Evolutionary conservation across 805 yeast species (phyloP), one percentile per base, ranked within the genome.

Genomic region (Metschnikowia amazonensis): DNA sequence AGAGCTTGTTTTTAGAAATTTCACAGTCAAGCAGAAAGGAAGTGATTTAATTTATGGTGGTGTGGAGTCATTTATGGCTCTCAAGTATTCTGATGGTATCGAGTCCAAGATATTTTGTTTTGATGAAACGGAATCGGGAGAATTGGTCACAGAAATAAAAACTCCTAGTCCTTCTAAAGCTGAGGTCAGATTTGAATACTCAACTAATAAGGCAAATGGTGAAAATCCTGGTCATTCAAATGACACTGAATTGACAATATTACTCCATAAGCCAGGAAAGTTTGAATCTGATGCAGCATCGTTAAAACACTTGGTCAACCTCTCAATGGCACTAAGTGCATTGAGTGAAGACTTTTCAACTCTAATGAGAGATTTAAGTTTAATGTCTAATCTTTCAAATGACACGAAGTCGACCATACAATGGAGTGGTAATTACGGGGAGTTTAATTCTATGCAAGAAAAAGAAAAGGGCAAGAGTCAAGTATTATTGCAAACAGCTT

Each of bases 141-240:
- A 27, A 13, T 3, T 43, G 2, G 7, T n/a, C 13, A 5, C 34
- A 14, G 43, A 36, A 34, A 9, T 18, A 2, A 20, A 34, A 5
- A n/a, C 47, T 16, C 44, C 27, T 7, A 31, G 8, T 8, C 5
- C 47, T 10, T 34, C 39, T 1, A 72, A 70, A 33, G 74, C 76
- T 5, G 87, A 82, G 51, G 39, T 82, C 2, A 57, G 82, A 28
- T 77, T 81, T 57, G 86, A 82, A 55, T 46, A 72, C 18, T 69
- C 58, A 9, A n/a, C 25, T 18, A 28, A n/a, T 2, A 37, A 37
- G n/a, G n/a, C 38, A 35, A 35, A 35, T 14, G 33, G 28, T 37
- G 13, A 37, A 10, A 28, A 18, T 4, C 18, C 13, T 2, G 9
- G 2, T 10, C 16, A n/a, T 9, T 21, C n/a, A 14, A 20, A 7